Base-by-base conservation (phyloP, 768 basidiomycete genomes). In the Mycena chlorophos region DNA sequence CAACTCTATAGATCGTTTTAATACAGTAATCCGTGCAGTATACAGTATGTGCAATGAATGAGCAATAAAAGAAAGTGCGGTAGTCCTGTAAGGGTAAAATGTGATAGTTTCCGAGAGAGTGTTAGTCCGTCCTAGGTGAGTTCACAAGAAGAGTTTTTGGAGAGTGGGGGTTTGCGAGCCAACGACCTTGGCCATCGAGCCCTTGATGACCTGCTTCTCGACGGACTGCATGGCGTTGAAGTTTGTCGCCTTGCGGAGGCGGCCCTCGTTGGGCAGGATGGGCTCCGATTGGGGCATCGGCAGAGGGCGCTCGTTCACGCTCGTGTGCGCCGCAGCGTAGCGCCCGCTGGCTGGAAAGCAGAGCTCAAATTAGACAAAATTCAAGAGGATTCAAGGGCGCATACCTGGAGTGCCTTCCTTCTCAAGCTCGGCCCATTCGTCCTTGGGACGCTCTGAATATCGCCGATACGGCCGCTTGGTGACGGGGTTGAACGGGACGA, bases 381-480 rank as follows among this genome's bases (percentile, higher is more conserved):
- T 14, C 23, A 40, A 20, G 37, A 26, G 4, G n/a, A n/a, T n/a
- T n/a, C n/a, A 10, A 13, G 29, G 4, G 23, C 31, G 65, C 73
- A 56, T 62, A 83, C 84, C 79, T 43, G 81, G 75, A 47, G 82
- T 68, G 8, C 84, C 82, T 43, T 82, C 79, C 38, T 69, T 72
- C 56, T 79, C 84, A 8, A 78, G 75, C 53, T 82, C 75, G 62
- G 87, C 86, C 87, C 87, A 88, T 54, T 87, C 85, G 25, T 78
- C 78, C 38, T 71, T 63, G 29, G 75, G 75, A 58, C 78, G 74
- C 56, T 88, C 84, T 1, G 87, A 88, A 62, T 78, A 86, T 63
- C 84, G 82, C 52, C 37, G n/a, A 39, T 80, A 66, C 1, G 87
- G 86, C 20, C 78, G 76, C 17, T 86, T 85, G 54, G 87, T 80